Conservation (phyloP, 2,329 filamentous ascomycete genomes). For the Fonsecaea pedrosoi region DNA sequence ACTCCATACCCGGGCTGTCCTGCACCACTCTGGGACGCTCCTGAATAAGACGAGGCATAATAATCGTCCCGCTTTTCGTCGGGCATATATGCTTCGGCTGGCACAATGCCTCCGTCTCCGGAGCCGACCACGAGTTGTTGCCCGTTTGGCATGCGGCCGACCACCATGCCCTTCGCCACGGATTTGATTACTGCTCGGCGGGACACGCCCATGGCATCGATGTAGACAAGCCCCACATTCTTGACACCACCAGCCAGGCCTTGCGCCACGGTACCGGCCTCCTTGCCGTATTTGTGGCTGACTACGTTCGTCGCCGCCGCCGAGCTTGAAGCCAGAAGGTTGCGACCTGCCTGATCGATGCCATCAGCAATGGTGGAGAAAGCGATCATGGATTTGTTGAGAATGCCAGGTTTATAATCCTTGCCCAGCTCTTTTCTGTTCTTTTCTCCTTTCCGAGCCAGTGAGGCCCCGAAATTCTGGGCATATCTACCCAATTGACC, state of each 20-base stretch:
- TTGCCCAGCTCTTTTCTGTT: slow-evolving; percentile 69
- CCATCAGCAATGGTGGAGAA: slow-evolving; percentile 95
- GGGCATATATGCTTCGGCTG: slow-evolving; percentile 38
- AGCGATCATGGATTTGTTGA: slow-evolving; percentile 96
- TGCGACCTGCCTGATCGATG: slow-evolving; percentile 83
- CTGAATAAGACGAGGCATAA: slow-evolving; percentile 28
- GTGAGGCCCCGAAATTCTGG: slow-evolving; percentile 83
- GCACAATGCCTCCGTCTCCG: slow-evolving; percentile 52
- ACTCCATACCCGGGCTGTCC: slow-evolving; percentile 35
- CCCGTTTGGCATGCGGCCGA: slow-evolving; percentile 57
- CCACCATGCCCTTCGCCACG: slow-evolving; percentile 90
- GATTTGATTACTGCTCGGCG: slow-evolving; percentile 88
- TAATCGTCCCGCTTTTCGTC: slow-evolving; percentile 31
- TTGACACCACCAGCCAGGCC: slow-evolving; percentile 85
- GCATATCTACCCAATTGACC: slow-evolving; percentile 82
- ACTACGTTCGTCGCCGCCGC: slow-evolving; percentile 85
- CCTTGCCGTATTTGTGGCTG: slow-evolving; percentile 83
- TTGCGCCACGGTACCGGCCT: slow-evolving; percentile 79
- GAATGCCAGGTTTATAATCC: slow-evolving; percentile 86
- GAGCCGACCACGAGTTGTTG: slow-evolving; percentile 56
- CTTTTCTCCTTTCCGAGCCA: slow-evolving; percentile 68
- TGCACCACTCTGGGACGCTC: slow-evolving; percentile 23
- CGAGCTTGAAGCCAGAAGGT: slow-evolving; percentile 75
- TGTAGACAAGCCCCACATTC: slow-evolving; percentile 96
- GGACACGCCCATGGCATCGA: slow-evolving; percentile 92